phyloP scores from a whole-genome alignment of 495 filamentous ascomycete species.

The Collariella sp. region DNA sequence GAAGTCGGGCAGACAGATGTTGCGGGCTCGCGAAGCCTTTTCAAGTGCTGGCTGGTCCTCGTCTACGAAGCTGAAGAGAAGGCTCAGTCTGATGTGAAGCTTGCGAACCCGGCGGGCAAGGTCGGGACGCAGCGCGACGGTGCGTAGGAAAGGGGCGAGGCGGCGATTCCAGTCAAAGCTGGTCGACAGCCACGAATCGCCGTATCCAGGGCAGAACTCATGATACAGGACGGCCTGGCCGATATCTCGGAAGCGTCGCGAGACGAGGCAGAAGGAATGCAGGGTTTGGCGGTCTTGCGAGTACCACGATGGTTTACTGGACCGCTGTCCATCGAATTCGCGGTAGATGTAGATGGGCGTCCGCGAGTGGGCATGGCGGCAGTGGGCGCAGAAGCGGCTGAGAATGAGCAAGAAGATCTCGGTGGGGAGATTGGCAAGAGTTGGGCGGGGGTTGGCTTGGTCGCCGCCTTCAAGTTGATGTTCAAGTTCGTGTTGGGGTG shows the following conservation, averaged over 20 bases:
- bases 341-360: conserved; percentile 4
- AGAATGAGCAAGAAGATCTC: conserved; percentile 16
- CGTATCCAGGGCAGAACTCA: conserved; percentile 14
- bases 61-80: background rate
- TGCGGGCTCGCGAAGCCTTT: conserved; percentile 5
- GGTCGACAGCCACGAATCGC: background rate
- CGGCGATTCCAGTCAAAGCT: conserved; percentile 9
- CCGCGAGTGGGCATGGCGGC: conserved; percentile 1
- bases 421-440: conserved; percentile 10
- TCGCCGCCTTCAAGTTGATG: no score
- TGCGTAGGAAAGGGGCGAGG: conserved; percentile 6
- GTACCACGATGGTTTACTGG: conserved; percentile 10
- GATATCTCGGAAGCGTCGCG: conserved; percentile 8
- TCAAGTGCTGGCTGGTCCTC: conserved; percentile 2
- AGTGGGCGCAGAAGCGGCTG: conserved; percentile 17
- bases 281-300: conserved; percentile 8
- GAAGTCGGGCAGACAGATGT: conserved; percentile 13
- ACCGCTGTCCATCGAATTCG: background rate
- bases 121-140: no score
- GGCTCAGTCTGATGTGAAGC: conserved; percentile 1
- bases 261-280: conserved; percentile 13
- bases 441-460: no score
- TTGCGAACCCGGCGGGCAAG: no score
- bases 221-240: conserved; percentile 16
- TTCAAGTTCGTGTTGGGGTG: no score